Percentiles rank a stretch among this genome's conserved stretches.
Conservation (phyloP, 352 stramenopile genomes). For the Phytopythium helicoides region DNA sequence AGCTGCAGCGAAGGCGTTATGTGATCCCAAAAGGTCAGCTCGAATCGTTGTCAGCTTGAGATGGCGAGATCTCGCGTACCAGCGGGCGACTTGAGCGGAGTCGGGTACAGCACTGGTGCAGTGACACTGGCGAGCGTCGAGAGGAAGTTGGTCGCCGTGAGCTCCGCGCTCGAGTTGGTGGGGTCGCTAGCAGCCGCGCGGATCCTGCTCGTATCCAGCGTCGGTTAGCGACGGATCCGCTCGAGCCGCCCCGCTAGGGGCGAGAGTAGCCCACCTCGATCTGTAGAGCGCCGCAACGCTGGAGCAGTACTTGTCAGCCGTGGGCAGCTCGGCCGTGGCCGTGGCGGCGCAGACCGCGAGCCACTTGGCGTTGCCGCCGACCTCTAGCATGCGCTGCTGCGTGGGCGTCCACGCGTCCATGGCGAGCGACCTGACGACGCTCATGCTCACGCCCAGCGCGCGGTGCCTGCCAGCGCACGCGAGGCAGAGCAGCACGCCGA, state of each 20-base stretch:
- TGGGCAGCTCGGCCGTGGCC: constrained; percentile 32
- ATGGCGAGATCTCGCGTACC: neutral
- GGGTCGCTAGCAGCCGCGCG: constrained; percentile 16
- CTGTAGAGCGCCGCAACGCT: constrained; percentile 62
- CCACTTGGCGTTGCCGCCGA: constrained; percentile 83
- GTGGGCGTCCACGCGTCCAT: constrained; percentile 72
- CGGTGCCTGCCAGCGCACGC: constrained; percentile 74
- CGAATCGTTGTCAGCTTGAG: neutral
- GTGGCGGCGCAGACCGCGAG: constrained; percentile 59
- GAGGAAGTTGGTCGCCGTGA: constrained; percentile 59
- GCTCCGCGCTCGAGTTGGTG: constrained; percentile 10
- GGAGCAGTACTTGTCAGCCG: constrained; percentile 67
- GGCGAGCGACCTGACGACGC: constrained; percentile 81
- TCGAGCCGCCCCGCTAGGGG: too few relatives aligned
- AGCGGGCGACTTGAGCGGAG: neutral
- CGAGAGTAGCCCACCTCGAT: constrained; percentile 17
- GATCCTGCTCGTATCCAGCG: constrained; percentile 10
- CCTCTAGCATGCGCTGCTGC: constrained; percentile 58
- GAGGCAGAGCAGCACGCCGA: constrained; percentile 80
- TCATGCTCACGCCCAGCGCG: constrained; percentile 73
- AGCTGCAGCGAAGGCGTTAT: neutral
- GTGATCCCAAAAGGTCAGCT: neutral
- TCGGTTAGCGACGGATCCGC: too few relatives aligned
- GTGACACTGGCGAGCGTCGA: constrained; percentile 26
- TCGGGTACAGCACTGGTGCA: constrained; percentile 4